Conservation (phyloP, 441 rosid species). For the Jatropha podagrica region DNA sequence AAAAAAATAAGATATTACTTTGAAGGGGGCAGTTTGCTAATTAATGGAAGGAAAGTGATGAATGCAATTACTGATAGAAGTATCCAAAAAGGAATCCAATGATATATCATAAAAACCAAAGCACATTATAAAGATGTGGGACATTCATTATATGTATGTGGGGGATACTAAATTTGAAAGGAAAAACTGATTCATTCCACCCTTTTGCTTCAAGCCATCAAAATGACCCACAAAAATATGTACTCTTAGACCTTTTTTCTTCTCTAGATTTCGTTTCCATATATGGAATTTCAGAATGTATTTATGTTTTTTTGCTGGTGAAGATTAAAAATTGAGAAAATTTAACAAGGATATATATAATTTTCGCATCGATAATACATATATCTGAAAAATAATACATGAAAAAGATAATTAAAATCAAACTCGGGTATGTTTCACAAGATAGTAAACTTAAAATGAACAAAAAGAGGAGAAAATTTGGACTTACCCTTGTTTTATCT, state of each 20-base stretch:
- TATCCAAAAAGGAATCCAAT: slow-evolving; percentile 36
- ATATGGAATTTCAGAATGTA: background rate
- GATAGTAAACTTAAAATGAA: slow-evolving; percentile 9
- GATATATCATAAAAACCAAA: slow-evolving; percentile 21
- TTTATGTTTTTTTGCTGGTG: background rate
- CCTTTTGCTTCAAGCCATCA: background rate
- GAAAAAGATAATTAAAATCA: slow-evolving; percentile 9
- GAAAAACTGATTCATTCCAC: background rate
- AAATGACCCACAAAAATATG: background rate
- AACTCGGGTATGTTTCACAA: slow-evolving; percentile 17
- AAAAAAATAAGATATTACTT: background rate
- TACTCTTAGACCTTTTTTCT: background rate
- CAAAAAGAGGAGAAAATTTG: background rate
- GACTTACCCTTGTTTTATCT: slow-evolving; percentile 33
- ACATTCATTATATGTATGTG: slow-evolving; percentile 22
- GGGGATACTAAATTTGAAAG: slow-evolving; percentile 17
- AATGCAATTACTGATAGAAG: slow-evolving; percentile 17
- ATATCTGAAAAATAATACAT: slow-evolving; percentile 16
- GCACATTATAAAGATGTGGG: slow-evolving; percentile 31
- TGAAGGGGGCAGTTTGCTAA: background rate
- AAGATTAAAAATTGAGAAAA: background rate
- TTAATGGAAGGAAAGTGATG: slow-evolving; percentile 5
- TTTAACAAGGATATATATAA: background rate
- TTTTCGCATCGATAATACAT: slow-evolving; percentile 18
- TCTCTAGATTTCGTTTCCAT: background rate